Conservation (phyloP, 75 land plant species). For the Chamaecyparis obtusa region DNA sequence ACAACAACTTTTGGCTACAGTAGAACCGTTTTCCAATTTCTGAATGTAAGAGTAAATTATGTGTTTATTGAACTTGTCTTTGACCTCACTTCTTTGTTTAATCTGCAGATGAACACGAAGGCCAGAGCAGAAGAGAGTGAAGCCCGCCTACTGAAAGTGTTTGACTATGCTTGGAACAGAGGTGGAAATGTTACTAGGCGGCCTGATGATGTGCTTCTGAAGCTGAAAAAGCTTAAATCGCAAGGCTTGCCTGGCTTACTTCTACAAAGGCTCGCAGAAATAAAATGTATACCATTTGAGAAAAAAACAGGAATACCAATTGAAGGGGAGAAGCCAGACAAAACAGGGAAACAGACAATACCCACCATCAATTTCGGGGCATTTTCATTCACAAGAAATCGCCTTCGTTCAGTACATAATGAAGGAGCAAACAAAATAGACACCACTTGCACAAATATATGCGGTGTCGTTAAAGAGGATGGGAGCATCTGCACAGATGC, state of each 20-base stretch:
- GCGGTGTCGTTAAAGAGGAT: background rate
- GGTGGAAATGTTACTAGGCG: conserved; percentile 55
- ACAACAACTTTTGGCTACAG: background rate
- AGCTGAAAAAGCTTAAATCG: conserved; percentile 34
- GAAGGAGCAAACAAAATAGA: background rate
- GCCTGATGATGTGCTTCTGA: conserved; percentile 45
- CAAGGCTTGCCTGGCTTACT: background rate
- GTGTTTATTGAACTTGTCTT: conserved; percentile 1
- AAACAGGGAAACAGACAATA: background rate
- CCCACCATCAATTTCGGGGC: conserved; percentile 15
- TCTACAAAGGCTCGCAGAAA: conserved; percentile 12
- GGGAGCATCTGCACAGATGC: background rate
- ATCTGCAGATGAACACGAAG: conserved; percentile 49
- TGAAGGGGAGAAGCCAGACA: conserved; percentile 12
- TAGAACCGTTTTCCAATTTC: background rate
- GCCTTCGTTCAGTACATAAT: background rate
- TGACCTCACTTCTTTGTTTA: background rate
- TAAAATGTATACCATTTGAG: background rate
- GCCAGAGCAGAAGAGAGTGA: conserved; percentile 56
- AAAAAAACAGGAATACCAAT: conserved; percentile 40
- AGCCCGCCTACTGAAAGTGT: conserved; percentile 44
- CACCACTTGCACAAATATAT: background rate
- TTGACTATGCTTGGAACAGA: conserved; percentile 93
- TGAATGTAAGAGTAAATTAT: background rate
- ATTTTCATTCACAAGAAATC: conserved; percentile 15